Conservation (phyloP, 305 asterid genomes). For the Solanum aculeatissimum region DNA sequence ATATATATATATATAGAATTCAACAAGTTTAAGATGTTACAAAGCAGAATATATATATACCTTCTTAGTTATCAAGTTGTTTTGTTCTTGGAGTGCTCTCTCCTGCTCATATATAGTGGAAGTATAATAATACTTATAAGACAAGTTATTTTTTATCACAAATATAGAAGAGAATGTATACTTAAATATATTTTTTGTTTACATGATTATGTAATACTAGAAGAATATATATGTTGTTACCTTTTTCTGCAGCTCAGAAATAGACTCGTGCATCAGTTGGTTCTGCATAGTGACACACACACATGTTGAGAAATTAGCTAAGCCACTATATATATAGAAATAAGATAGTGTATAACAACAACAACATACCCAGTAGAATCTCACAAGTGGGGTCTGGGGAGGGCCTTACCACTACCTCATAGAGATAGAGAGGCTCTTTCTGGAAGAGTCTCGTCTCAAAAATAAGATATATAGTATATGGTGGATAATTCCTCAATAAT, state of each 20-base stretch:
- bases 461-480: neutral
- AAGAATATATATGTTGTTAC: constrained; percentile 7
- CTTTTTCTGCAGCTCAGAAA: constrained; percentile 66
- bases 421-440: too few species aligned
- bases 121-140: neutral
- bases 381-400: too few species aligned
- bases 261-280: constrained; percentile 61
- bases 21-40: neutral
- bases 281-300: constrained; percentile 27
- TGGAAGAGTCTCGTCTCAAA: too few species aligned
- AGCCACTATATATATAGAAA: too few species aligned
- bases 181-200: neutral
- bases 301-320: neutral
- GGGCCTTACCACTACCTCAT: too few species aligned
- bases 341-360: too few species aligned
- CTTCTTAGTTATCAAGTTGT: constrained; percentile 39
- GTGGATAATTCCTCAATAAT: neutral
- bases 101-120: constrained; percentile 31
- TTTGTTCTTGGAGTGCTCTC: constrained; percentile 44
- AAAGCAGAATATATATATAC: constrained; percentile 7
- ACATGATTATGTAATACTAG: neutral
- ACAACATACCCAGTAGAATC: too few species aligned
- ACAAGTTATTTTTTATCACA: neutral
- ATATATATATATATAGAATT: neutral
- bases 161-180: neutral